A percentile compares a stretch with the other conserved stretches of the same genome.
Conservation (phyloP, 2,329 filamentous ascomycete species). For the Myotisia sp. region DNA sequence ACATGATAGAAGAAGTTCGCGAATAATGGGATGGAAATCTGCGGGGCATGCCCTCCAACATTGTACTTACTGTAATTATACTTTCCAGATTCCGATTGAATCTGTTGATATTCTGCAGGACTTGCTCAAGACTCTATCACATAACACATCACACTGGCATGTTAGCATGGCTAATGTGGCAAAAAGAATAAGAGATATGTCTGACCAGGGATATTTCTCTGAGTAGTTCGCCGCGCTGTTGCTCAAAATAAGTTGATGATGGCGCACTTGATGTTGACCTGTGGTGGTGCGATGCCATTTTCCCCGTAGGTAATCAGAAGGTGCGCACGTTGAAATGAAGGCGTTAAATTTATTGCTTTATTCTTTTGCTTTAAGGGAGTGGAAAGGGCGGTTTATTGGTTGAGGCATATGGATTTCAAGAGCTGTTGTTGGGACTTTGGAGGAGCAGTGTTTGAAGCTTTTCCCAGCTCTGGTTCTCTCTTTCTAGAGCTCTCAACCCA, state of each 20-base stretch:
- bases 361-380: too few species aligned
- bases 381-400: too few species aligned
- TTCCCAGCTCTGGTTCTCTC: too few species aligned
- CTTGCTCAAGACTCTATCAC: conserved; percentile 60
- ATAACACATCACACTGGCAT: neutral
- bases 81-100: conserved; percentile 84
- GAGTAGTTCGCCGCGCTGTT: conserved; percentile 30
- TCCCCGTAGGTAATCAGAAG: neutral
- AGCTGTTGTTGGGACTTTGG: too few species aligned
- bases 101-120: conserved; percentile 90
- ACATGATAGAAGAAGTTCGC: neutral
- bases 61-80: conserved; percentile 76
- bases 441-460: too few species aligned
- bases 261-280: conserved; percentile 4
- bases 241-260: conserved; percentile 21
- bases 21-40: conserved; percentile 9
- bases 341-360: too few species aligned
- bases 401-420: too few species aligned
- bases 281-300: conserved; percentile 6
- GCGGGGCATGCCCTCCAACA: too few species aligned
- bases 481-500: too few species aligned
- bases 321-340: too few species aligned
- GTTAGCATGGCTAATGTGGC: neutral
- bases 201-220: conserved; percentile 31
- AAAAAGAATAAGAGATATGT: too few species aligned